Evolutionary conservation across 2,329 filamentous ascomycete genomes (phyloP), one percentile per base, ranked within the genome.

Genomic region (Amauroascus niger): DNA sequence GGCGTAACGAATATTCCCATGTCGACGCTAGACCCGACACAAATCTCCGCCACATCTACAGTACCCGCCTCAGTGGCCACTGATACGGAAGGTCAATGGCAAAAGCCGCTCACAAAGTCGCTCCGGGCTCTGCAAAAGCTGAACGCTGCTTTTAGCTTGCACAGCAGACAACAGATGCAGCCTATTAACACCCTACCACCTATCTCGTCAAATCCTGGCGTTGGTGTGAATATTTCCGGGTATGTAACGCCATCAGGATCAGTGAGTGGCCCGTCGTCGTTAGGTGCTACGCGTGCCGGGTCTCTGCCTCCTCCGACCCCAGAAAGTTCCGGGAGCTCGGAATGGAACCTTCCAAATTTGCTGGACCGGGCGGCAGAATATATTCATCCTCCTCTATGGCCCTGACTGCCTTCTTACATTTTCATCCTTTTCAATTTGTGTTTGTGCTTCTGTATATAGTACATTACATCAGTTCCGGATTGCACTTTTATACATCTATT

Each of bases 291-390:
- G 53, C 62, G 39, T 58, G 54, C 67, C 44, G 64, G 65, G 26
- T 71, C 70, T 4, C 59, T 71, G 16, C 69, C 70, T 14, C 71
- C 72, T 3, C 71, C 71, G n/a, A 75, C 73, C 0, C 72, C 73
- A 0, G 73, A 75, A 55, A 74, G 71, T 58, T 71, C 71, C n/a
- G 69, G 66, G 24, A 73, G 72, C 54, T 65, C 69, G 20, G 72
- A 75, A 55, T 75, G 72, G 73, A 67, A 69, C 45, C 68, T 70
- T 33, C 71, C 69, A 2, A 74, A 71, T 55, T 61, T 75, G n/a
- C 53, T 74, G 11, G 72, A 74, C 55, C 65, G 72, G 13, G 72
- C 72, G 33, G 64, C 69, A n/a, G 71, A 75, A 60, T 75, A 74
- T 59, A 74, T 75, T 9, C 72, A 74, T 54, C 71, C 73, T 14